Conservation (phyloP, 306 rosid species). For the Vicia sativa region DNA sequence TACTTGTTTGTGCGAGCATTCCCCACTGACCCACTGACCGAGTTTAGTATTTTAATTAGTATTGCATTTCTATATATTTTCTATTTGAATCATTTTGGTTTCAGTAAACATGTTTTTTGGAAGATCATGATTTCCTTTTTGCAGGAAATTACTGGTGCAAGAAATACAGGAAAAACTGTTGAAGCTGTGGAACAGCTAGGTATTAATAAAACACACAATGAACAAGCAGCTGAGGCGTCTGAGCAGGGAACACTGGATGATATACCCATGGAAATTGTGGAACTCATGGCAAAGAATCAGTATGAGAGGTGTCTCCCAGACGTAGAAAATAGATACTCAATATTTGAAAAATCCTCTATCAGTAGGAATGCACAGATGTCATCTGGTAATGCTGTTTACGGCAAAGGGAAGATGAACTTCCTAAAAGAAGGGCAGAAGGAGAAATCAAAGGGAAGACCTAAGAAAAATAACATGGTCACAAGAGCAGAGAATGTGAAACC, state of each 20-base stretch:
- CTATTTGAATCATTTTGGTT: constrained; percentile 8
- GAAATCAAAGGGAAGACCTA: constrained; percentile 51
- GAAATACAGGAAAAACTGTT: constrained; percentile 48
- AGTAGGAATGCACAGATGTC: constrained; percentile 52
- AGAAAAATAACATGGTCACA: constrained; percentile 42
- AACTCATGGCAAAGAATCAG: constrained; percentile 87
- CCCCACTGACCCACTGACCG: background rate
- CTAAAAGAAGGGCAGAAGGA: constrained; percentile 52
- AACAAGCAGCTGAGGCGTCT: constrained; percentile 49
- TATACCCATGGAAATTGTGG: constrained; percentile 94
- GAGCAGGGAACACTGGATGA: constrained; percentile 73
- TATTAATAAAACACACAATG: constrained; percentile 44
- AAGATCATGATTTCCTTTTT: constrained; percentile 34
- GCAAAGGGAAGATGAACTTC: constrained; percentile 49
- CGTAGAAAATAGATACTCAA: constrained; percentile 46
- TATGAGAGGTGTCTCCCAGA: constrained; percentile 79
- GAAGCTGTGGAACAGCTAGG: constrained; percentile 51
- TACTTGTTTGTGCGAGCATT: constrained; percentile 10
- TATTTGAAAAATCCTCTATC: constrained; percentile 45
- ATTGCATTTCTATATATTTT: constrained; percentile 4
- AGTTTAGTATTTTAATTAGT: constrained; percentile 27
- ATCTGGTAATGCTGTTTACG: constrained; percentile 41
- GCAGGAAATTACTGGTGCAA: constrained; percentile 64
- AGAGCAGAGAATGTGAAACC: constrained; percentile 55
- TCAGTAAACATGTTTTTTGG: constrained; percentile 27